These are phyloP conservation scores for Fusarium clavum DNA, from an alignment of 2,329 filamentous ascomycete species.

Conservation along the genomic window DNA sequence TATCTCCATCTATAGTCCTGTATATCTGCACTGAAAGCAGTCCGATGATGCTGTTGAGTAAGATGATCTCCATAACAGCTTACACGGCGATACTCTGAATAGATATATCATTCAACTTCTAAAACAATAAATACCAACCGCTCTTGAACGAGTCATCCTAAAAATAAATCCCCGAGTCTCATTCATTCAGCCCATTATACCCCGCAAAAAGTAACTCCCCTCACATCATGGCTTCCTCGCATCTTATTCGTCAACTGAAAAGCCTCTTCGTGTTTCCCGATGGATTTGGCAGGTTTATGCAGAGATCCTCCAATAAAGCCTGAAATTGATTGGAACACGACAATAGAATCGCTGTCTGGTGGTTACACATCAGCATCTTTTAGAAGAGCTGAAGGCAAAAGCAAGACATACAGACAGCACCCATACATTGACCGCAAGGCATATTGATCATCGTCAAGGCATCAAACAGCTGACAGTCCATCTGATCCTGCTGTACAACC, in stretches of 20 bases:
- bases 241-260: constrained; percentile 28
- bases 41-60: background rate
- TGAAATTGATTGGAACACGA: constrained; percentile 1
- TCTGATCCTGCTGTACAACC: background rate
- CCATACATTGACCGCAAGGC: background rate
- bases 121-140: background rate
- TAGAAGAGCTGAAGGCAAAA: background rate
- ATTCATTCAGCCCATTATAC: constrained; percentile 15
- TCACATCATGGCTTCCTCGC: background rate
- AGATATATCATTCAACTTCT: background rate
- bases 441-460: background rate
- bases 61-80: background rate
- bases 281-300: background rate
- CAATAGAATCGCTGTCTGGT: constrained; percentile 4
- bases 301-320: background rate
- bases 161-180: constrained; percentile 24
- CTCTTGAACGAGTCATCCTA: background rate
- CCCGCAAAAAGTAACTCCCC: constrained; percentile 24
- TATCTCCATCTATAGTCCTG: accelerated
- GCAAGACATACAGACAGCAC: background rate
- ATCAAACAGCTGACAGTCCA: background rate
- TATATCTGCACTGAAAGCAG: background rate
- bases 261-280: constrained; percentile 29
- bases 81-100: background rate
- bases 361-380: constrained; percentile 9